phyloP scores from a whole-genome alignment of 1,284 basidiomycete genomes.

The Rhodotorula sp. region DNA sequence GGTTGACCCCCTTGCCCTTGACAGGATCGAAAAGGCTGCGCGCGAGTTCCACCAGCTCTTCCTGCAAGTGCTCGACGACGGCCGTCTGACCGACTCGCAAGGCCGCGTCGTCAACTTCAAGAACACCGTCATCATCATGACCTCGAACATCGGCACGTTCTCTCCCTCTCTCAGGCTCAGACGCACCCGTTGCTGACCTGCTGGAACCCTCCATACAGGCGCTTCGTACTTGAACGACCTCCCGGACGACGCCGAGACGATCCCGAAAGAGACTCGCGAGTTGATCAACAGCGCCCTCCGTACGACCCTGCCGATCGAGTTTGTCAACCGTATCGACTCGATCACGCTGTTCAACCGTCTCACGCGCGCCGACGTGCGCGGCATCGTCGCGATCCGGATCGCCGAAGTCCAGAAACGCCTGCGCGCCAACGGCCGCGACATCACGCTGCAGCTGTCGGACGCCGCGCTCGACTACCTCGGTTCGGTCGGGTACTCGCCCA shows the following conservation, averaged over 20 bases:
- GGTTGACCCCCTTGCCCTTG: too few species aligned
- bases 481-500: conserved; percentile 74
- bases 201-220: conserved; percentile 44
- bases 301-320: conserved; percentile 58
- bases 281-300: conserved; percentile 56
- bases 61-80: conserved; percentile 61
- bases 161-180: too few species aligned
- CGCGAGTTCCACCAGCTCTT: conserved; percentile 60
- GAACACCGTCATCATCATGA: conserved; percentile 47
- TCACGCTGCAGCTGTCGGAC: conserved; percentile 72
- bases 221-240: conserved; percentile 57
- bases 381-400: conserved; percentile 57
- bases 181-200: too few species aligned
- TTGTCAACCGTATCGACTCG: conserved; percentile 57
- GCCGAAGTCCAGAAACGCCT: conserved; percentile 70
- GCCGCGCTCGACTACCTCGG: conserved; percentile 79
- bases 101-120: conserved; percentile 46
- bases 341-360: conserved; percentile 59
- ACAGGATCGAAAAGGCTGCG: conserved; percentile 57
- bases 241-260: conserved; percentile 49
- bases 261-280: conserved; percentile 49
- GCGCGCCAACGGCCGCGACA: conserved; percentile 67
- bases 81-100: conserved; percentile 38
- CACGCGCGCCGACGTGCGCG: conserved; percentile 53
- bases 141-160: not conserved